Base-by-base conservation (phyloP, 2,329 filamentous ascomycete species). In the Monosporascus sp. region DNA sequence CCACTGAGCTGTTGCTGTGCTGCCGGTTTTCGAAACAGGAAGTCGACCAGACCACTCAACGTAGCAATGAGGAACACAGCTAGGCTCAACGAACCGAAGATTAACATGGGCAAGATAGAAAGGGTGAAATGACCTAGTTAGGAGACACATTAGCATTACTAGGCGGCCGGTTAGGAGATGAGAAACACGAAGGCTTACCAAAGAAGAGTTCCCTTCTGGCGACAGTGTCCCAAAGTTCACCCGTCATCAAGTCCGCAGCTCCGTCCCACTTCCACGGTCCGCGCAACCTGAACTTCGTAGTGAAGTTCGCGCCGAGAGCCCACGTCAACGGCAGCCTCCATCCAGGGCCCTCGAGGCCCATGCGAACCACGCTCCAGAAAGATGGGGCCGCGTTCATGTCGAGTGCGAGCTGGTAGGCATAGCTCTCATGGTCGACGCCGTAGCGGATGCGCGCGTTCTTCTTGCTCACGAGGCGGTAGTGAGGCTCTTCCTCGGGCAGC, bases 231-330 rank as follows among this genome's bases (percentile, higher is more conserved):
- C 60, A 77, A n/a, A 77, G 58, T 57, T 77, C 75, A 0, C 63
- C 66, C 11, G 62, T 58, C 72, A 77, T 74, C 25, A 76, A 67
- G 1, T 57, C 51, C 8, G 64, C 60, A 0, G 72, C 74, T 1
- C 61, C 54, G 22, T 73, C 66, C 60, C 66, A 68, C 46, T 66
- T 68, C 74, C 74, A 77, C 0, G 75, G 75, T 0, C 74, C 74
- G 0, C 72, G 61, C 3, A 79, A 59, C 5, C 74, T 68, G 52
- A 79, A 79, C 54, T 79, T 79, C 34, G 72, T 63, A 51, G 77
- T 78, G 59, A 79, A 74, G 60, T 78, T 77, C 31, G 74, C 69
- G 0, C 75, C 71, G 62, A 78, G 71, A 2, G 75, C 74, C 76
- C 76, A 79, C 0, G 70, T 71, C 51, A 69, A 71, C 6, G 71